These are phyloP conservation scores for Gossypium sturtianum DNA, from an alignment of 345 rosid species.

Conservation along the genomic window DNA sequence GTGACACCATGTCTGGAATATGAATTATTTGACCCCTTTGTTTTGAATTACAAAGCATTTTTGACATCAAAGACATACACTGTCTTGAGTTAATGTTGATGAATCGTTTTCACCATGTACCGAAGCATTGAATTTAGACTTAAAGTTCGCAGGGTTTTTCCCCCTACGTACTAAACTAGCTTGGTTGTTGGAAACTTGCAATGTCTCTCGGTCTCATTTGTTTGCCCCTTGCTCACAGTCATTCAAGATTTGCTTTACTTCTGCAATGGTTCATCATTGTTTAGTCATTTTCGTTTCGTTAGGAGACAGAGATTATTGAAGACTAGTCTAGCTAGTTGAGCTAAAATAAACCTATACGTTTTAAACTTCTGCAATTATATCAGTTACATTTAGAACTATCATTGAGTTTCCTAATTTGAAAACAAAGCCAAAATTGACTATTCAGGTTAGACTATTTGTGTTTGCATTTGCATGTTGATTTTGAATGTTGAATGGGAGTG, in stretches of 20 bases:
- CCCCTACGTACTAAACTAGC: background rate
- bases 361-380: background rate
- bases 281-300: background rate
- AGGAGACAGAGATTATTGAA: background rate
- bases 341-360: background rate
- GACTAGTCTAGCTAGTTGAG: background rate
- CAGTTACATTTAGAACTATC: background rate
- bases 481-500: background rate
- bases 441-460: background rate
- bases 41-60: background rate
- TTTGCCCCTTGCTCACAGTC: background rate
- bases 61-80: background rate
- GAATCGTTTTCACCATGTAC: background rate
- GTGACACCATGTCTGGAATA: background rate
- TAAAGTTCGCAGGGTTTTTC: background rate
- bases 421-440: background rate
- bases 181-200: background rate
- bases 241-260: background rate
- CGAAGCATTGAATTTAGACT: slow-evolving; percentile 1
- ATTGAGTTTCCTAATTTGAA: background rate
- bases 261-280: background rate
- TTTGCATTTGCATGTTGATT: background rate
- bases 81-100: background rate
- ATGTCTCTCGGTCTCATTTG: background rate
- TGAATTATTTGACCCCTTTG: background rate